Conservation (phyloP, 1,139 yeast genomes). For the Keqinozyma sinolaborantium region DNA sequence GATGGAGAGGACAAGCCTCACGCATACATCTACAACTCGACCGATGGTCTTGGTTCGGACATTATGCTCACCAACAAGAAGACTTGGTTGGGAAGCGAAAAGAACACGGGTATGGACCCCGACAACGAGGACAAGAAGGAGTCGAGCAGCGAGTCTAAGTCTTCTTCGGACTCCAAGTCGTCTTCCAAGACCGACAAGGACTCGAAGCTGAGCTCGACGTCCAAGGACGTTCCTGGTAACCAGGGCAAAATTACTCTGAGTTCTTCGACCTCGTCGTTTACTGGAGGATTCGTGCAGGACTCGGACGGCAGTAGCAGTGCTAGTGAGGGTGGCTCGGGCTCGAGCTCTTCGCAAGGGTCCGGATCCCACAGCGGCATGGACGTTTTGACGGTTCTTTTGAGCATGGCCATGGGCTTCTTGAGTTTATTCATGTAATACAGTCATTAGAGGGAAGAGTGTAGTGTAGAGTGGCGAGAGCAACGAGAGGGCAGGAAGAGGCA, state of each 20-base stretch:
- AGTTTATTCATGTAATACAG: too few relatives aligned
- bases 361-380: conserved; percentile 2
- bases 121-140: conserved; percentile 24
- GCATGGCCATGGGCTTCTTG: background rate
- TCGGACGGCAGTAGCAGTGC: conserved; percentile 6
- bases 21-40: conserved; percentile 56
- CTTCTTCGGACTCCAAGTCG: conserved; percentile 6
- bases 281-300: conserved; percentile 33
- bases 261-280: conserved; percentile 14
- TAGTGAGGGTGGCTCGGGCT: conserved; percentile 4
- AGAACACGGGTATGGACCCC: conserved; percentile 67
- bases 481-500: too few relatives aligned
- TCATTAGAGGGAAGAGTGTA: too few relatives aligned
- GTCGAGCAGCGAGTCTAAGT: conserved; percentile 1
- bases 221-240: conserved; percentile 1
- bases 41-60: conserved; percentile 41
- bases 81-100: conserved; percentile 55
- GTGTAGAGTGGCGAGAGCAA: too few relatives aligned
- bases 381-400: conserved; percentile 11
- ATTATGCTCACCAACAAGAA: conserved; percentile 58
- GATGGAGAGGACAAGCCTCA: conserved; percentile 26
- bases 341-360: conserved; percentile 4
- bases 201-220: too few relatives aligned
- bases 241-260: conserved; percentile 6
- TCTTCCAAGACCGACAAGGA: conserved; percentile 5